These are phyloP conservation scores for Agroathelia rolfsii DNA, from an alignment of 1,284 basidiomycete species.

Conservation along the genomic window DNA sequence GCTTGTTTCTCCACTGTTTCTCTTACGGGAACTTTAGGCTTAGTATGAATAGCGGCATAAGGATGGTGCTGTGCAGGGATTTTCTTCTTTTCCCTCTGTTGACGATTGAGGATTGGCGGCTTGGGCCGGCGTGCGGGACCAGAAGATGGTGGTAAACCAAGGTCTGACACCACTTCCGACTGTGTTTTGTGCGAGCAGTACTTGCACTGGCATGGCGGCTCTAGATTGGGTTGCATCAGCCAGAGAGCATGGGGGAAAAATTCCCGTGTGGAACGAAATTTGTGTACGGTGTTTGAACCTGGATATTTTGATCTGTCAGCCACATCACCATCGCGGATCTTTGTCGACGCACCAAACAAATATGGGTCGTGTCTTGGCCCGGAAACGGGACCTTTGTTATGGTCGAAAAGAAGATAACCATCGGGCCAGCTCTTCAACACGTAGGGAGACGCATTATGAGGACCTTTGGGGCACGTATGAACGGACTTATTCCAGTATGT, in stretches of 20 bases:
- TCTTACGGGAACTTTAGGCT: slow-evolving; percentile 25
- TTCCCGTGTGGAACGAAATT: slow-evolving; percentile 72
- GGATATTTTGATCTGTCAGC: slow-evolving; percentile 17
- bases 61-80: slow-evolving; percentile 22
- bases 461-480: too few species aligned
- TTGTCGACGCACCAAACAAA: slow-evolving; percentile 49
- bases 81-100: slow-evolving; percentile 7
- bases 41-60: slow-evolving; percentile 51
- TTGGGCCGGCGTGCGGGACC: slow-evolving; percentile 16
- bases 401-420: slow-evolving; percentile 64
- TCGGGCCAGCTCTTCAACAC: slow-evolving; percentile 55
- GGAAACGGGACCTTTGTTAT: slow-evolving; percentile 49
- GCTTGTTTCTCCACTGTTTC: slow-evolving; percentile 32
- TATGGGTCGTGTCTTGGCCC: slow-evolving; percentile 67
- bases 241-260: slow-evolving; percentile 75
- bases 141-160: slow-evolving; percentile 34
- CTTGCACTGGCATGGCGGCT: slow-evolving; percentile 58
- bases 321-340: slow-evolving; percentile 1
- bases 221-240: slow-evolving; percentile 45
- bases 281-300: slow-evolving; percentile 34
- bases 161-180: slow-evolving; percentile 34
- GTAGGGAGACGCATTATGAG: slow-evolving; percentile 38
- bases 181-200: slow-evolving; percentile 68
- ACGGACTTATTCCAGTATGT: too few species aligned
- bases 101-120: slow-evolving; percentile 6